Evolutionary conservation across 1,139 yeast species (phyloP), one percentile per base, ranked within the genome.

Genomic region (Kodamaea suecica): DNA sequence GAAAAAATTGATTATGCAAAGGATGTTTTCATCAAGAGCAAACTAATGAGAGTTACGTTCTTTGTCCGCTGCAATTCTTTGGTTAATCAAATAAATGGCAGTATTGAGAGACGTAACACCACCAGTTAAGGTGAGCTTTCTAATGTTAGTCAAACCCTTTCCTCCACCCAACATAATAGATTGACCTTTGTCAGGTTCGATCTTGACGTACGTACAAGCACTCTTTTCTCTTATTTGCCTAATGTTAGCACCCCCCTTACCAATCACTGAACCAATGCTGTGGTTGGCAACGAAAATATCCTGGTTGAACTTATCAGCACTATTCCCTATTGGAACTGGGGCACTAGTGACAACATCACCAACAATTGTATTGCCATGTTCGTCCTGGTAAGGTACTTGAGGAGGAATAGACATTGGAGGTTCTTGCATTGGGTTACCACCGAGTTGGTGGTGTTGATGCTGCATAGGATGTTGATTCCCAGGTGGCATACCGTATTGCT

Each of bases 231-330:
- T 75, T 31, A 87, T 81, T 43, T 84, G 87, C 51, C 81, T 84
- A 40, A 87, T 83, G 50, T 81, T 84, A 50, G 80, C 78, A 17
- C 96, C 96, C 26, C 87, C 87, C 59, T 81, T 84, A 5, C 96
- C 96, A 45, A 87, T 87, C 14, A 87, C 83, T 25, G 86, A 78
- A 0, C 96, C 96, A 32, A 86, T 90, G 57, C 72, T 81, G 30
- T 76, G 74, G 51, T 84, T 83, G 25, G 95, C 90, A 30, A 87
- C 87, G 47, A 64, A 80, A 3, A 86, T 66, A 42, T 84, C 90
- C 56, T 84, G 88, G 40, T 74, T 73, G 43, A 69, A 66, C 47
- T 73, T 75, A 40, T 78, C 81, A 11, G 63, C 58, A 17, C 43
- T 47, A 17, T 55, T 48, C 7, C 68, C 69, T 2, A 57, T 51